These are phyloP conservation scores for Entophlyctis helioformis DNA, from an alignment of 192 early-diverging fungal species.

Conservation along the genomic window DNA sequence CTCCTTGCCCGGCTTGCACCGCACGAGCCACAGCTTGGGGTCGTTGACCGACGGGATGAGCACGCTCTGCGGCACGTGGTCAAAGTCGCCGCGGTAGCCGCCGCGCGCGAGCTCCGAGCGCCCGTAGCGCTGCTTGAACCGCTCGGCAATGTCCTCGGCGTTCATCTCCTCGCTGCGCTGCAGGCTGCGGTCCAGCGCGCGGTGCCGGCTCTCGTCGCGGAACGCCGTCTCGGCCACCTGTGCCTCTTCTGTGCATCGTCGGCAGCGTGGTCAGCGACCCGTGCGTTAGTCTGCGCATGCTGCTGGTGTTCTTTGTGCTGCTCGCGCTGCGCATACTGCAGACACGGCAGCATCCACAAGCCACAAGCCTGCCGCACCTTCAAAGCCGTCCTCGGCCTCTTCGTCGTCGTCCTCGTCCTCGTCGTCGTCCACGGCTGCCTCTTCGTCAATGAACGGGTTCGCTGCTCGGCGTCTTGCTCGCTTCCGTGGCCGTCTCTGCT, in stretches of 20 bases:
- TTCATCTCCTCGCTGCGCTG: conserved; percentile 62
- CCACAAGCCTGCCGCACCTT: background rate
- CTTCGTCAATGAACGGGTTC: conserved; percentile 52
- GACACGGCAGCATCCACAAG: background rate
- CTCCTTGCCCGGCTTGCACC: conserved; percentile 80
- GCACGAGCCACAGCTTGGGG: conserved; percentile 84
- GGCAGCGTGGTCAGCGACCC: background rate
- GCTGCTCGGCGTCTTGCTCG: conserved; percentile 3
- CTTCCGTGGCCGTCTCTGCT: background rate
- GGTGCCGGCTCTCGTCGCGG: conserved; percentile 31
- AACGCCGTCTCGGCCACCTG: conserved; percentile 56
- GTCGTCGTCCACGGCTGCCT: conserved; percentile 41
- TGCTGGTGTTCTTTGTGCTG: background rate
- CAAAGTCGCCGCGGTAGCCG: conserved; percentile 30
- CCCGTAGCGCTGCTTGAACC: conserved; percentile 63
- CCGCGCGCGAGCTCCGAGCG: conserved; percentile 32
- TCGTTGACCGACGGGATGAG: conserved; percentile 76
- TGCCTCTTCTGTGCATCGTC: conserved; percentile 55
- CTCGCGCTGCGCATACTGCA: background rate
- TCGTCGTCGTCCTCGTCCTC: background rate
- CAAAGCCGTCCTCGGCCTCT: background rate
- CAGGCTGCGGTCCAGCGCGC: conserved; percentile 56
- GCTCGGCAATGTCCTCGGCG: conserved; percentile 71
- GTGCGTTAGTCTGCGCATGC: background rate
- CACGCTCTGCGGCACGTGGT: conserved; percentile 62